Conservation (phyloP, 345 rosid species). For the Pistacia integerrima region DNA sequence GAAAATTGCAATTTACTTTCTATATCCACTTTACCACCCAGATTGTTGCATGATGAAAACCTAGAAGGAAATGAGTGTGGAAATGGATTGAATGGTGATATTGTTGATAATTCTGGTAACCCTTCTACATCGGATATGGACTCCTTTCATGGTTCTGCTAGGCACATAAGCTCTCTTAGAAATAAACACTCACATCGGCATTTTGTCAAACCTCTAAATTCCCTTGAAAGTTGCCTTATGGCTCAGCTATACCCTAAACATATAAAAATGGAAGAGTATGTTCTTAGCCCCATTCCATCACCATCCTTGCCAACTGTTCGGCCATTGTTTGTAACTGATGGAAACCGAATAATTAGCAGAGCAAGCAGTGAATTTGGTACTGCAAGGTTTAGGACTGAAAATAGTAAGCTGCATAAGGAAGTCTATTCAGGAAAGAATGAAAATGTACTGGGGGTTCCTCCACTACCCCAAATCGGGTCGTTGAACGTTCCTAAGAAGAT, state of each 20-base stretch:
- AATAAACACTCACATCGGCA: constrained; percentile 29
- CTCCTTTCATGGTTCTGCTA: constrained; percentile 27
- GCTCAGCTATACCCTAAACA: constrained; percentile 63
- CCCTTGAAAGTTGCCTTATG: constrained; percentile 62
- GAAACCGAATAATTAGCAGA: constrained; percentile 51
- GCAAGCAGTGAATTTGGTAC: constrained; percentile 29
- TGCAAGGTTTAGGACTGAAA: constrained; percentile 11
- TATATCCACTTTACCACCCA: constrained; percentile 26
- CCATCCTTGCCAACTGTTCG: constrained; percentile 40
- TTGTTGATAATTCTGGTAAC: constrained; percentile 8
- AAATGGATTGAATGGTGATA: constrained; percentile 18
- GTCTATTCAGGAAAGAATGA: constrained; percentile 21
- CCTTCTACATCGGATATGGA: constrained; percentile 23
- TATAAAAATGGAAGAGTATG: constrained; percentile 46
- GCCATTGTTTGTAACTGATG: constrained; percentile 67
- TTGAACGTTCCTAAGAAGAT: constrained; percentile 37
- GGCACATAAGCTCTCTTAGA: constrained; percentile 47
- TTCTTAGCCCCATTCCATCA: constrained; percentile 46
- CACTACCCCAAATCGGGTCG: constrained; percentile 43
- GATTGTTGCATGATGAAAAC: constrained; percentile 30
- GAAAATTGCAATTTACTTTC: constrained; percentile 29
- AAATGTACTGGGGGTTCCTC: constrained; percentile 44
- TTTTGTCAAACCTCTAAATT: constrained; percentile 50
- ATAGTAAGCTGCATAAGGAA: constrained; percentile 30
- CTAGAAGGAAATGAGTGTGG: constrained; percentile 21